Base-by-base conservation (phyloP, 139 green algal species). In the Chlorella sp. region DNA sequence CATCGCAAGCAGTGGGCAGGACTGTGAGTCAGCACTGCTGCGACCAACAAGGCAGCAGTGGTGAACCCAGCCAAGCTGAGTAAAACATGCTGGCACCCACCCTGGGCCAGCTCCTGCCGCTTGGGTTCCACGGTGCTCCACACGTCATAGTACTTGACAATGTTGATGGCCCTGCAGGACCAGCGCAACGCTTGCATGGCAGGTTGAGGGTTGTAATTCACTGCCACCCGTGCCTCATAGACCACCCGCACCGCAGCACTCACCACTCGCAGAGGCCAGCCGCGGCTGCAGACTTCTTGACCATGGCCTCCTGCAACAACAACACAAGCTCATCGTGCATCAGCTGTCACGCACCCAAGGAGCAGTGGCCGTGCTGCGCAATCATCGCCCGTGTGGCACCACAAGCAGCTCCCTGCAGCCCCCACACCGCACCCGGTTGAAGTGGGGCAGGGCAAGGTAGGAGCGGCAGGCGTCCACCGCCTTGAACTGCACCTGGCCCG, bases 121-220 rank as follows among this genome's bases (percentile, higher is more conserved):
- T 97, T 97, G 75, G 95, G 95, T 90, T 97, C 94, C 32, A 95
- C 88, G 16, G 83, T 65, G 41, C 85, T 90, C 65, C 96, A 94
- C 32, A 96, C 95, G 79, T 98, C 95, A 85, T 94, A 97, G 91
- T 98, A 98, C 76, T 93, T 94, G 64, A 97, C 92, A 72, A 98
- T 98, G 91, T 97, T 97, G 89, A 96, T 93, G 25, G 94, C 93
- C 92, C 44, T 51, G 44, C 44, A 51, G 6, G 44, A 6, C 9
- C 44, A 51, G 44, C 44, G 9, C 44, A 51, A n/a, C n/a, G n/a
- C n/a, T n/a, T n/a, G n/a, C n/a, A n/a, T n/a, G n/a, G n/a, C n/a
- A n/a, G n/a, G n/a, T n/a, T n/a, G n/a, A n/a, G n/a, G n/a, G n/a
- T n/a, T n/a, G n/a, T n/a, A n/a, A n/a, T n/a, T n/a, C n/a, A n/a